phyloP scores from a whole-genome alignment of 1,139 yeast genomes.

The Martiniozyma asiatica region DNA sequence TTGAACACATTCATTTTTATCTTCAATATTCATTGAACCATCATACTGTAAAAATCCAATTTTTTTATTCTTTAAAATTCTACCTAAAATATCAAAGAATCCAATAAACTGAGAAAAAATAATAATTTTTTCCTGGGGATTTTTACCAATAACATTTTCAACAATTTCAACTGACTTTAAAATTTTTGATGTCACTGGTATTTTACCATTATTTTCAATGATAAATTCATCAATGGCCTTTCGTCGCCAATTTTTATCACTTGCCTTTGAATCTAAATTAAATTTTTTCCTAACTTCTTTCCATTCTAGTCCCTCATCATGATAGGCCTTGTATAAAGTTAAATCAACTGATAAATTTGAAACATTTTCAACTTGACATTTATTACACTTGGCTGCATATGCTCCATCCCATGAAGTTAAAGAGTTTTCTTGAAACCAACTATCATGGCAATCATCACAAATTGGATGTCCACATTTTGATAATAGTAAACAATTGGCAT shows the following conservation, averaged over 20 bases:
- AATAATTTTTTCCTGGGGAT: slow-evolving; percentile 52
- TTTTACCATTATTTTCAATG: slow-evolving; percentile 23
- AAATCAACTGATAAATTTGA: slow-evolving; percentile 37
- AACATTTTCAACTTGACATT: slow-evolving; percentile 22
- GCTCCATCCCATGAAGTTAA: slow-evolving; percentile 26
- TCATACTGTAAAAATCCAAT: slow-evolving; percentile 57
- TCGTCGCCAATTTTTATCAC: slow-evolving; percentile 14
- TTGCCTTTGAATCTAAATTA: slow-evolving; percentile 12
- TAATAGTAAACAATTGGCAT: slow-evolving; percentile 33
- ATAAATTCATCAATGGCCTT: slow-evolving; percentile 25
- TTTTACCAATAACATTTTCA: slow-evolving; percentile 27
- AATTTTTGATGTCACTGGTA: slow-evolving; percentile 40
- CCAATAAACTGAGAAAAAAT: slow-evolving; percentile 80
- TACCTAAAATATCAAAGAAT: slow-evolving; percentile 57
- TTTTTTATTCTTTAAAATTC: slow-evolving; percentile 37
- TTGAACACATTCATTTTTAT: slow-evolving; percentile 50
- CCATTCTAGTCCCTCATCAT: slow-evolving; percentile 22
- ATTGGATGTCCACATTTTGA: slow-evolving; percentile 60
- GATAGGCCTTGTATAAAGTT: slow-evolving; percentile 37
- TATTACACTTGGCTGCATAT: slow-evolving; percentile 35
- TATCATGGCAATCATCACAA: slow-evolving; percentile 49
- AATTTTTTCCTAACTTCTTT: slow-evolving; percentile 12
- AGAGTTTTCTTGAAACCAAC: slow-evolving; percentile 33
- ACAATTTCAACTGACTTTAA: slow-evolving; percentile 36
- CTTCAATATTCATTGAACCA: slow-evolving; percentile 64